Percentiles rank a stretch among this genome's conserved stretches.
Conservation (phyloP, 129 eudicot species). For the Centella asiatica region DNA sequence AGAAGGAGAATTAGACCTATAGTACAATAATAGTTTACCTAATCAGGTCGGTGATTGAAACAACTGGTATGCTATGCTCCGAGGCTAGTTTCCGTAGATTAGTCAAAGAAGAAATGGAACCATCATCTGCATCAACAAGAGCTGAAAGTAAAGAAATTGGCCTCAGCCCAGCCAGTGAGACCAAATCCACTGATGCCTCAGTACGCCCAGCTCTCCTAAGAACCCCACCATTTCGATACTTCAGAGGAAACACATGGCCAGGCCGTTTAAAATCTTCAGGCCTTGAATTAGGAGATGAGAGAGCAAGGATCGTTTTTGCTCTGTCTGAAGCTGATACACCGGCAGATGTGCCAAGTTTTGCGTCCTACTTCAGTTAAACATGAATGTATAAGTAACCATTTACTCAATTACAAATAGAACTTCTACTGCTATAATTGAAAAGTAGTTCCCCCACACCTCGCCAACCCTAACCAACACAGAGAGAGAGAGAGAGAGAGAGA, state of each 20-base stretch:
- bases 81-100: constrained; percentile 41
- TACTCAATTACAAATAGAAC: too few species aligned
- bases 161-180: constrained; percentile 59
- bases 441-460: too few species aligned
- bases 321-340: constrained; percentile 92
- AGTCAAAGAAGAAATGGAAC: constrained; percentile 58
- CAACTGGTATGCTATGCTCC: constrained; percentile 58
- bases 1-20: background rate
- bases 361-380: constrained; percentile 51
- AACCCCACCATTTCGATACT: constrained; percentile 77
- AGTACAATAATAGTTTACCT: constrained; percentile 28
- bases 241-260: constrained; percentile 85
- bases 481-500: too few species aligned
- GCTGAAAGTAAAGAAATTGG: constrained; percentile 65
- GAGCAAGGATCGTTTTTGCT: constrained; percentile 63
- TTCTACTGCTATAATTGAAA: too few species aligned
- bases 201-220: constrained; percentile 77
- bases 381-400: background rate
- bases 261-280: constrained; percentile 72
- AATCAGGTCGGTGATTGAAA: constrained; percentile 73
- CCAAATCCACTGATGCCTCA: constrained; percentile 87
- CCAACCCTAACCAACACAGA: too few species aligned
- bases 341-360: constrained; percentile 49
- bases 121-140: constrained; percentile 60
- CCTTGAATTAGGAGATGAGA: constrained; percentile 47